Evolutionary conservation across 495 filamentous ascomycete species (phyloP), one percentile per base, ranked within the genome.

Genomic region (Oleoguttula mirabilis): DNA sequence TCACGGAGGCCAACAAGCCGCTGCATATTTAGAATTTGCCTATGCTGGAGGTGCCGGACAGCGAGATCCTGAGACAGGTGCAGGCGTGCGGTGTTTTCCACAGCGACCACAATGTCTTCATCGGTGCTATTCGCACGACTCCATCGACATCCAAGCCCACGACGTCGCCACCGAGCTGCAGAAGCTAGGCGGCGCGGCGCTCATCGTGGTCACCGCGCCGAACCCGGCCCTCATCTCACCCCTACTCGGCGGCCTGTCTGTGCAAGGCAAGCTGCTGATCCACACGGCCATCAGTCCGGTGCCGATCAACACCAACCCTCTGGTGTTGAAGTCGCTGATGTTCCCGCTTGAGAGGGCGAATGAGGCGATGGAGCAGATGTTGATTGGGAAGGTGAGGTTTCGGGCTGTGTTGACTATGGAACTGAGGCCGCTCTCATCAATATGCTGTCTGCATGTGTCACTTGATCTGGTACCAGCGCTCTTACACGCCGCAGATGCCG

Each of bases 191-290:
- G 78, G 77, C 6, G 80, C 79, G 2, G 59, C 68, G 1, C 50
- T 80, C 40, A 69, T 83, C 39, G 68, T 83, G 10, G 57, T 71
- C 4, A 84, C 79, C n/a, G 76, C 71, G 3, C 77, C 79, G 15
- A 70, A 70, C 36, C 62, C 69, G 0, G 59, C 71, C 39, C 55
- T 67, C 12, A 72, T 84, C 25, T 36, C 56, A 2, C 67, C 68
- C 3, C 52, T 84, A 28, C 48, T 78, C 14, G 66, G 65, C 10
- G 80, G 71, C 0, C 60, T 79, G 32, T 68, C 57, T n/a, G 48
- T 68, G 1, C 45, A 60, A 10, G 80, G 80, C 6, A 80, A 78
- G 62, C 52, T 84, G 21, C 20, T 43, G 25, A 15, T 41, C 20
- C 35, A 20, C 34, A 47, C 39, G 65, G 65, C 66, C 28, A 59